Evolutionary conservation across 768 basidiomycete species (phyloP).

Genomic region (Dacryopinax primogenitus): DNA sequence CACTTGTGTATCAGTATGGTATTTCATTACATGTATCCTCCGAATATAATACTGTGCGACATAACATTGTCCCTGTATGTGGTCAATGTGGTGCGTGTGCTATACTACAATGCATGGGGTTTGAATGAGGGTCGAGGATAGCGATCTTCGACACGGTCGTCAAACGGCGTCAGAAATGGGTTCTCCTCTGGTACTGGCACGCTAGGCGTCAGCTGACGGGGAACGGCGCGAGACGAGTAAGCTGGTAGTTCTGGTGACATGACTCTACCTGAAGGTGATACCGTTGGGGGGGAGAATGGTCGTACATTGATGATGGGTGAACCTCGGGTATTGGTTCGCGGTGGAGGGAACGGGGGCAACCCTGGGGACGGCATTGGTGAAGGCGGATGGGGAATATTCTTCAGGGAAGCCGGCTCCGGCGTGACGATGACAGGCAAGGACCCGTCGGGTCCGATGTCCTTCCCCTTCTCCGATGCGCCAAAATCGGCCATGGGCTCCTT

Average conservation of each 20-base stretch:
- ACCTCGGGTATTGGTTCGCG: conserved; percentile 18
- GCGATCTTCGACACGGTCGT: conserved; percentile 32
- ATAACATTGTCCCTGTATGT: not conserved
- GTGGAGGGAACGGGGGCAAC: conserved; percentile 22
- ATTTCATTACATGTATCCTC: not conserved
- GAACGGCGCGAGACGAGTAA: conserved; percentile 30
- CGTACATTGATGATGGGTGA: conserved; percentile 16
- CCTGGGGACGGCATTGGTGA: conserved; percentile 15
- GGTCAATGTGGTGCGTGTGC: not conserved
- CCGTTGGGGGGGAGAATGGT: conserved; percentile 14
- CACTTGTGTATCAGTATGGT: not conserved
- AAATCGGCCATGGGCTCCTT: not conserved
- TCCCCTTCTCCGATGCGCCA: not conserved
- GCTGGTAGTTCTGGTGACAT: conserved; percentile 27
- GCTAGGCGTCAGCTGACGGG: conserved; percentile 29
- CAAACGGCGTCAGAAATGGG: conserved; percentile 70
- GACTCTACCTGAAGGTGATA: conserved; percentile 31
- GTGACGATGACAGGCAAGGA: conserved; percentile 17
- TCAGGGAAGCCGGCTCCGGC: not conserved
- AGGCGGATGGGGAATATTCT: not conserved
- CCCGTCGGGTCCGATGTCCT: conserved; percentile 5
- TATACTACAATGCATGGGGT: not conserved
- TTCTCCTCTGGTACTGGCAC: conserved; percentile 19
- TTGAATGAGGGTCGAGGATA: not conserved
- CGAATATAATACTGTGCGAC: not conserved